Evolutionary conservation across 306 rosid genomes (phyloP), one percentile per base, ranked within the genome.

Genomic region (Inga oerstediana): DNA sequence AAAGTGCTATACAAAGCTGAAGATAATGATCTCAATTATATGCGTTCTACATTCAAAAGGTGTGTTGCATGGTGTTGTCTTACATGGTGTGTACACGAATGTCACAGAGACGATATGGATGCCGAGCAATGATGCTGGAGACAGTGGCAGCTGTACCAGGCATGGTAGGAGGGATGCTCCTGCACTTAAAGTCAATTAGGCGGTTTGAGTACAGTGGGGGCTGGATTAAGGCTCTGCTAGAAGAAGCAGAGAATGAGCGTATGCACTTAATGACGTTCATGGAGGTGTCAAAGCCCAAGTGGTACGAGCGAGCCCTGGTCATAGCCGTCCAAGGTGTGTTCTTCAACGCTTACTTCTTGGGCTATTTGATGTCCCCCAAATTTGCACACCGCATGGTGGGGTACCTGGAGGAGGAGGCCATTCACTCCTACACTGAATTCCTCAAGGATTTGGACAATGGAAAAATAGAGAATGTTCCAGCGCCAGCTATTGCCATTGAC

Each of bases 61-160:
- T 4, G 14, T 44, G 11, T 44, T 10, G 2, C 48, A 44, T 44
- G 46, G 46, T 8, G 19, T 54, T 2, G 11, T 41, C 69, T 79
- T 35, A 41, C 27, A 44, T 75, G 62, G 8, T 65, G 56, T 74
- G 48, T 71, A 16, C 22, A 61, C 72, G 46, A 73, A 58, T 34
- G 48, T 37, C 3, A 83, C 90, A 93, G 97, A 89, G 86, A 46
- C 80, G 97, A 41, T 93, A 91, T 81, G 97, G 97, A 34, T 93
- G 94, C 87, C 93, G 97, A 10, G 95, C 94, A 74, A 93, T 93
- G 94, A 93, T 93, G 97, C 91, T 93, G 0, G 97, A 93, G 83
- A 93, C 97, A 0, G 95, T 93, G 74, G 97, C 97, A 8, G 97
- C 97, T 15, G 94, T 93, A 0, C 97, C 97, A 0, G 97, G 97